Base-by-base conservation (phyloP, 371 early-diverging fungal species). In the Catenaria anguillulae region DNA sequence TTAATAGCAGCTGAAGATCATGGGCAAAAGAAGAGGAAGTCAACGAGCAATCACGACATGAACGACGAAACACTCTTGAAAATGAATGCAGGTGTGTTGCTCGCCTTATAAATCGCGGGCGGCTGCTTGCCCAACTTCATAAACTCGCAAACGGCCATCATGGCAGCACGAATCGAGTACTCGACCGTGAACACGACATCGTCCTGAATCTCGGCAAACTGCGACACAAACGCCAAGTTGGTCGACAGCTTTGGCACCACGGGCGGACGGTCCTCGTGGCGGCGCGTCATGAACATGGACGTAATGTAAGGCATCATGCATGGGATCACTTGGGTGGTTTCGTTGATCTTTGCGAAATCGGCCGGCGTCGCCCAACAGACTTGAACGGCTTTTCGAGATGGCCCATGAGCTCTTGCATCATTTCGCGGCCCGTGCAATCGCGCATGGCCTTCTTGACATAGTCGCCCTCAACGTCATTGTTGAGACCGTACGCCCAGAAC, bases 131-230 rank as follows among this genome's bases (percentile, higher is more conserved):
- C 29, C 15, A 50, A 31, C 15, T 15, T 4, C 52, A 50, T 50
- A 31, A 67, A 58, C 5, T 31, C 34, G 62, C 33, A 59, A 21
- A 68, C 65, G 19, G 68, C 66, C 23, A 60, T 62, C 43, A 61
- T 65, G 13, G 68, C 68, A 33, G 66, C 66, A 2, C 66, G 56
- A 1, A 66, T 64, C n/a, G 68, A 68, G 50, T 68, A 68, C 48
- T 68, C 68, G 33, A 68, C 68, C 2, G 68, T 68, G 37, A 68
- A 68, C 4, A 68, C 68, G 36, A 63, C 64, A 42, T 68, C 68
- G 21, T 63, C 63, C 4, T 65, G 65, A 29, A 63, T 46, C 55
- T 68, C 68, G 34, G 60, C 66, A 63, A 65, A 68, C 61, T 68
- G 68, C 33, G 66, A 60, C 52, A 66, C 33, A 33, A 68, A 68